Conservation (phyloP, 305 asterid genomes). For the Stenogyne calaminthoides region DNA sequence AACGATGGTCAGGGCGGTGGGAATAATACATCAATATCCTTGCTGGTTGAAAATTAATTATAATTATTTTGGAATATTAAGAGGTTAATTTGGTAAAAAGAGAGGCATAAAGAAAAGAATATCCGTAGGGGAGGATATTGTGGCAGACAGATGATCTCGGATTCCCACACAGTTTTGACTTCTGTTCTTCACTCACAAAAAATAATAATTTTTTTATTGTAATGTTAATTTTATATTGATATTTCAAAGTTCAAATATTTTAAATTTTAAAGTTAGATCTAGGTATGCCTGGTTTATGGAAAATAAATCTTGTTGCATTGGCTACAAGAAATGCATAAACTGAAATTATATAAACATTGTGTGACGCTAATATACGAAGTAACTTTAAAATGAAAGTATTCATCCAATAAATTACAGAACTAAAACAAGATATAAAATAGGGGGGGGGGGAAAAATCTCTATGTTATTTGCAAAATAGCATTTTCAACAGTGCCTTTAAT, state of each 20-base stretch:
- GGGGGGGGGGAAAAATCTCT: no score
- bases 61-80: background rate
- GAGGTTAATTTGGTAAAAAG: conserved; percentile 38
- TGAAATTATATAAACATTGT: no score
- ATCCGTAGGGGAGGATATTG: conserved; percentile 30
- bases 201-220: background rate
- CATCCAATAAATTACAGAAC: background rate
- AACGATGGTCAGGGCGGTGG: background rate
- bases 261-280: no score
- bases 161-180: conserved; percentile 41
- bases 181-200: conserved; percentile 21
- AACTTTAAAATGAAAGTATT: no score
- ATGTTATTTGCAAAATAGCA: no score
- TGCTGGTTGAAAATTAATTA: background rate
- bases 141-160: conserved; percentile 54
- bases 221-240: background rate
- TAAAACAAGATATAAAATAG: no score
- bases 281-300: no score
- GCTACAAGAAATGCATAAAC: no score
- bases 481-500: no score
- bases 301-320: no score
- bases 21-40: conserved; percentile 29
- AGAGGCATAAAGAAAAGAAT: background rate
- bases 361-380: no score
- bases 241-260: background rate